Evolutionary conservation across 306 rosid species (phyloP), one percentile per base, ranked within the genome.

Genomic region (Medicago arabica): DNA sequence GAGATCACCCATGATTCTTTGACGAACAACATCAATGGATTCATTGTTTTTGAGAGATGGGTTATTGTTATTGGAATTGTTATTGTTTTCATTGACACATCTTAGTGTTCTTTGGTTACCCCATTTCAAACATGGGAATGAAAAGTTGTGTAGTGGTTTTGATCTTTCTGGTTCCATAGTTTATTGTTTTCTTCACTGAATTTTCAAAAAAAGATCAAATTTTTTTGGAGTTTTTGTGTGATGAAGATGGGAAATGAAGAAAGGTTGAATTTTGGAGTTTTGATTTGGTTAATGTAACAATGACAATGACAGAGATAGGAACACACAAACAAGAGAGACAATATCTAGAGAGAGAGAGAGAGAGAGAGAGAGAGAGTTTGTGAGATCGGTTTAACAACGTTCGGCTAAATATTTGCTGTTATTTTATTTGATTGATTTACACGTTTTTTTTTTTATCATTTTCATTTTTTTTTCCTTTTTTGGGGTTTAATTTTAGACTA

Each of bases 61-160:
- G 63, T 74, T 39, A 57, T 28, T 72, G 36, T 23, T 9, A 72
- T 67, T 69, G 6, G 75, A 50, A 47, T 83, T 77, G 19, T 43
- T 12, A 2, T 39, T 18, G 18, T 12, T 34, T 17, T 8, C 44
- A 77, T 85, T 88, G 82, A 83, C 84, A 65, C 86, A 85, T 25
- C 84, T 72, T 66, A 88, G 92, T 67, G 84, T 64, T 58, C 67
- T 68, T 46, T 82, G 88, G n/a, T 79, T 60, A 46, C 89, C 92
- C 92, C 92, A 88, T 83, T 83, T 85, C 75, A 86, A 83, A 51
- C 75, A 71, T n/a, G 92, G 89, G 36, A 88, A 81, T 39, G 89
- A 83, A 86, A 88, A 88, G 85, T 88, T 85, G 62, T 88, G 89
- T 6, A 88, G 85, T 76, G 80, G 61, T 49, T 86, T 86, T 72